A percentile compares a stretch with the other conserved stretches of the same genome.
Conservation (phyloP, 768 basidiomycete species). For the Rhizopogon roseolus region DNA sequence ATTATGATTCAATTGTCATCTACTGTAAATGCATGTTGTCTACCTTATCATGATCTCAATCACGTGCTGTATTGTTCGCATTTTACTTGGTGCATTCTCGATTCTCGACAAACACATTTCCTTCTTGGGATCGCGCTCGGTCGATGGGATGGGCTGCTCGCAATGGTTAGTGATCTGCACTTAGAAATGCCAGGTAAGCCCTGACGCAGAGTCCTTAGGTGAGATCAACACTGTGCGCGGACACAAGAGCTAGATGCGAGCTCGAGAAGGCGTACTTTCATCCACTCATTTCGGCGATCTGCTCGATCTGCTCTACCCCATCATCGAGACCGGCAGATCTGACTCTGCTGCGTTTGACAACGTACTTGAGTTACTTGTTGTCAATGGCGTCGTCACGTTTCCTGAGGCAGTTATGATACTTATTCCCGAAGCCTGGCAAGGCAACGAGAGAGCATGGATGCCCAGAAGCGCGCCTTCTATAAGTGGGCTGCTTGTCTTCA, state of each 20-base stretch:
- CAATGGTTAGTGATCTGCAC: conserved; percentile 63
- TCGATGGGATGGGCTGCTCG: conserved; percentile 98
- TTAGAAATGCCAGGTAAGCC: conserved; percentile 16
- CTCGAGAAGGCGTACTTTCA: conserved; percentile 91
- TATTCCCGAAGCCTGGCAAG: conserved; percentile 98
- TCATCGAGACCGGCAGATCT: conserved; percentile 94
- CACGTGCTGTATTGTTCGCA: conserved; percentile 94
- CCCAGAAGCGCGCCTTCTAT: conserved; percentile 94
- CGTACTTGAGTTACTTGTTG: conserved; percentile 92
- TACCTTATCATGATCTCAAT: conserved; percentile 99
- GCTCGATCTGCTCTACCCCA: conserved; percentile 93
- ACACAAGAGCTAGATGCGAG: conserved; percentile 99
- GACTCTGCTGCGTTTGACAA: conserved; percentile 99
- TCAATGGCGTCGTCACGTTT: conserved; percentile 93
- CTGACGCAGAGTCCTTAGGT: conserved; percentile 40
- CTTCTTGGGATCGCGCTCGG: conserved; percentile 98
- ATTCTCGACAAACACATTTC: conserved; percentile 99
- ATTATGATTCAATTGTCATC: too few relatives aligned
- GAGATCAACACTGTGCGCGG: conserved; percentile 99
- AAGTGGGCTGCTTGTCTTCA: conserved; percentile 97
- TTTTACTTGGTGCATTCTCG: conserved; percentile 98
- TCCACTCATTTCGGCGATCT: conserved; percentile 92
- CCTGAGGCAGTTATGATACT: conserved; percentile 99
- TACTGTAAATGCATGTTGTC: too few relatives aligned
- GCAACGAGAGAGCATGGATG: conserved; percentile 95